These are phyloP conservation scores for Biscutella laevigata DNA, from an alignment of 441 rosid genomes.

Conservation along the genomic window DNA sequence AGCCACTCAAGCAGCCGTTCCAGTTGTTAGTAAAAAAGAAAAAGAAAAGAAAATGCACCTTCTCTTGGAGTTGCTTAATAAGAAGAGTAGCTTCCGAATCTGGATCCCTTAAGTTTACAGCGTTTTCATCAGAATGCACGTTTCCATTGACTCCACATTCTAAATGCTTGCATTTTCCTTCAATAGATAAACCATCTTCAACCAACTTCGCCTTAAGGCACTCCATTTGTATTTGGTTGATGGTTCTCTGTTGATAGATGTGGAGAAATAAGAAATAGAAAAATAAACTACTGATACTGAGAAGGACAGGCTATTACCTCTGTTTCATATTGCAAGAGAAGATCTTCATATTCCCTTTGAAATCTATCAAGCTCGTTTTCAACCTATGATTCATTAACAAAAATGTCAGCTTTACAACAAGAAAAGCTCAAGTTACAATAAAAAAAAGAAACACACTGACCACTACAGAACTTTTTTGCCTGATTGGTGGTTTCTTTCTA, in stretches of 20 bases:
- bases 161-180: conserved; percentile 22
- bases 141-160: conserved; percentile 19
- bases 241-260: conserved; percentile 41
- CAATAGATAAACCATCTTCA: conserved; percentile 30
- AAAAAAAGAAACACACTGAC: conserved; percentile 43
- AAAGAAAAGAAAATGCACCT: conserved; percentile 46
- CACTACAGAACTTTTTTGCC: conserved; percentile 43
- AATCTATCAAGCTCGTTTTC: conserved; percentile 37
- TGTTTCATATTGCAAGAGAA: conserved; percentile 53
- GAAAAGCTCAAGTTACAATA: conserved; percentile 14
- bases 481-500: conserved; percentile 59
- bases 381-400: conserved; percentile 40
- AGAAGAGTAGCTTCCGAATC: conserved; percentile 64
- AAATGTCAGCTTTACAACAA: conserved; percentile 21
- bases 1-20: neutral
- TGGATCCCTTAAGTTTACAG: conserved; percentile 39
- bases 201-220: conserved; percentile 47
- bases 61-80: conserved; percentile 82
- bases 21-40: conserved; percentile 7
- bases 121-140: conserved; percentile 29
- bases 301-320: conserved; percentile 40
- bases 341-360: conserved; percentile 59
- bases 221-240: conserved; percentile 55
- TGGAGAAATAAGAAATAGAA: conserved; percentile 5
- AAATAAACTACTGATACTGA: conserved; percentile 16